Base-by-base conservation (phyloP, 2,329 filamentous ascomycete genomes). In the Ilyonectria sp. region DNA sequence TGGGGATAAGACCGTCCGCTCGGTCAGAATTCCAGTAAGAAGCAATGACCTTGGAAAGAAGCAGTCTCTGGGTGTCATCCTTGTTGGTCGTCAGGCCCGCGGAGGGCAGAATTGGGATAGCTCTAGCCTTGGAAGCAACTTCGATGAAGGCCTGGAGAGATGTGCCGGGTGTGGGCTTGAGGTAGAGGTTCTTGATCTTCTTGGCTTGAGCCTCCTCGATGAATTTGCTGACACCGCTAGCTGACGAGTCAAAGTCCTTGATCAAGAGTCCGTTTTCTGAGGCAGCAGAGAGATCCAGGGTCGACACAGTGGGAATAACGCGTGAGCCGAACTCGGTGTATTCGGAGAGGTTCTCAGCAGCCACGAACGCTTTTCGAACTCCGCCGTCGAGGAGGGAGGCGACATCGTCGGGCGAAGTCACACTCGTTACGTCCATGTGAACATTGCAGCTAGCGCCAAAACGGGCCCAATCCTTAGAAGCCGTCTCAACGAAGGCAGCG, bases 341-440 rank as follows among this genome's bases (percentile, higher is more conserved):
- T 58, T 86, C 82, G 9, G 85, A 84, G 60, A 97, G 84, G 78
- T 94, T 92, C 63, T 90, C 86, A 54, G 91, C 87, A 19, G 88
- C 87, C 57, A 97, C 93, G 79, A 98, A 96, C 69, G 96, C 92
- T 79, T 92, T 96, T 59, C 91, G 89, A 7, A 94, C 94, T 67
- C 96, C 96, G 70, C 91, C 89, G 79, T 99, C 93, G 63, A 99
- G 89, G 40, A 98, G 86, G 53, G 92, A 88, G 60, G 95, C 83
- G 40, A 98, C 85, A 70, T 97, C 92, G 72, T 94, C 92, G 62
- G 85, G 84, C 11, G 90, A 90, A 35, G 88, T 80, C 44, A 98
- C 86, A 23, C 83, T 82, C 5, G 93, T 92, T 57, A 91, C 94
- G 75, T 97, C 94, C 72, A 97, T 88, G 79, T 93, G 94, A 71